phyloP scores from a whole-genome alignment of 208 protist species.

The Trypanosoma grayi region DNA sequence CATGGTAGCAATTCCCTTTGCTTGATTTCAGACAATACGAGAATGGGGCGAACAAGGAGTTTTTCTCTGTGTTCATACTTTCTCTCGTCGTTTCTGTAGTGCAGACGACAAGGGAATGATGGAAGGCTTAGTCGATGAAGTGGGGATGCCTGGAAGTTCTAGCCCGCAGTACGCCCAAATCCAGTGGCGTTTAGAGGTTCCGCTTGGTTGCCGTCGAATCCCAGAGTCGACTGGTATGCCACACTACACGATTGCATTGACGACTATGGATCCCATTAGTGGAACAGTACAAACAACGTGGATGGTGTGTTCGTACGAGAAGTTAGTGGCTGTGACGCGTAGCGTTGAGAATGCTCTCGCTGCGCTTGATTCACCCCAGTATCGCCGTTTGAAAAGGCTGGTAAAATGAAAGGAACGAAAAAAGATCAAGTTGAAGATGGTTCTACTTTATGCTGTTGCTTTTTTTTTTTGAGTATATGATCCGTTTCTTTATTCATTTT shows the following conservation, averaged over 20 bases:
- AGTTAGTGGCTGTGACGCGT: not conserved
- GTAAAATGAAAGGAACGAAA: conserved; percentile 2
- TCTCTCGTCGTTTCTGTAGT: not conserved
- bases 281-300: conserved; percentile 7
- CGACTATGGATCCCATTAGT: not conserved
- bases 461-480: not conserved
- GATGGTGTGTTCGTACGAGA: conserved; percentile 12
- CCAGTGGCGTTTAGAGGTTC: conserved; percentile 5
- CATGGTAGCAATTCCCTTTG: too few relatives aligned
- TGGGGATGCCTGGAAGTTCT: not conserved
- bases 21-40: too few relatives aligned
- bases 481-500: conserved; percentile 7
- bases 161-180: not conserved
- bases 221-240: not conserved
- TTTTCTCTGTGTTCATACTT: not conserved
- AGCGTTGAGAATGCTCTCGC: conserved; percentile 9
- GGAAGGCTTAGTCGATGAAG: not conserved
- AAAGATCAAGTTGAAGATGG: not conserved
- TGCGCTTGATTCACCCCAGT: not conserved
- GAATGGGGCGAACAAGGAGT: too few relatives aligned
- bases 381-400: conserved; percentile 9
- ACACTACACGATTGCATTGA: conserved; percentile 3
- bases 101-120: not conserved
- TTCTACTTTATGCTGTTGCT: not conserved
- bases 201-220: not conserved